Conservation (phyloP, 2,329 filamentous ascomycete species). For the Trichophyton mentagrophytes region DNA sequence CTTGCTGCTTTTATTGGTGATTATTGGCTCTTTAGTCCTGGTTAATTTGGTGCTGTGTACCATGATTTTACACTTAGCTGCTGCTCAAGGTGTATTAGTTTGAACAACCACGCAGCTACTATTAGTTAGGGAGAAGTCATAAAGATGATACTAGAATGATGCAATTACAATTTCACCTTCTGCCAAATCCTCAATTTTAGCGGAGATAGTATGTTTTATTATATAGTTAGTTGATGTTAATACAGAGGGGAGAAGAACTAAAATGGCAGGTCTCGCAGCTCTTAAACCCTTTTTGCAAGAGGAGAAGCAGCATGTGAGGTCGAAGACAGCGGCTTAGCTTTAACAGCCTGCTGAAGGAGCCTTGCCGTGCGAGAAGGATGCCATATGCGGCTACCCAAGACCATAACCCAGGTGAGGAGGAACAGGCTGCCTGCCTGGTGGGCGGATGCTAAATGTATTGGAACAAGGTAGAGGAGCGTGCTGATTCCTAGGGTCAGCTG, state of each 20-base stretch:
- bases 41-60: too few species aligned
- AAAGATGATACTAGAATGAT: not conserved
- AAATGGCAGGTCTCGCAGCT: not conserved
- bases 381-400: conserved; percentile 66
- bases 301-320: not conserved
- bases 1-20: too few species aligned
- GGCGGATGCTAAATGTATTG: conserved; percentile 70
- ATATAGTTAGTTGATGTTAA: not conserved
- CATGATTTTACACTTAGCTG: too few species aligned
- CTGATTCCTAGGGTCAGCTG: conserved; percentile 80
- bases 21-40: too few species aligned
- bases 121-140: not conserved
- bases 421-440: conserved; percentile 87
- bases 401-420: conserved; percentile 65
- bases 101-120: not conserved
- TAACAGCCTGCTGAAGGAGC: conserved; percentile 40
- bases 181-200: not conserved
- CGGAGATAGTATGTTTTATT: conserved; percentile 8
- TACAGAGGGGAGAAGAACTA: not conserved
- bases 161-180: not conserved
- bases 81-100: too few species aligned
- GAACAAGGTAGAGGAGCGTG: conserved; percentile 89
- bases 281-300: not conserved
- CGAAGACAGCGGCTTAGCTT: conserved; percentile 17
- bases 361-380: conserved; percentile 54